A percentile compares a stretch with the other conserved stretches of the same genome.
Conservation (phyloP, 2,329 filamentous ascomycete species). For the Arachnopeziza araneosa region DNA sequence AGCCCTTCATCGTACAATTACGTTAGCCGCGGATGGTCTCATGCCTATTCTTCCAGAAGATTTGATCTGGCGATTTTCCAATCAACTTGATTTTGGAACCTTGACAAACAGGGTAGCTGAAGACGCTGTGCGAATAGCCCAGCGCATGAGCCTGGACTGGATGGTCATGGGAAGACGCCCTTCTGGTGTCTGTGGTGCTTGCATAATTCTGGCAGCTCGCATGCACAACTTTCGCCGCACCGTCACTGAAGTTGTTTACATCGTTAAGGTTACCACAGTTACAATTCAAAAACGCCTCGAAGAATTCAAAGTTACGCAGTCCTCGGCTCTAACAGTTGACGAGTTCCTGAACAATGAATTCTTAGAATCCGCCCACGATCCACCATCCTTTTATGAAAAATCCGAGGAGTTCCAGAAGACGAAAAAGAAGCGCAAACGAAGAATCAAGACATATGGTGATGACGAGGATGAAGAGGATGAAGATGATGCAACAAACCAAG, state of each 20-base stretch:
- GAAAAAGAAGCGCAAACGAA: constrained; percentile 36
- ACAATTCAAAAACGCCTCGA: constrained; percentile 88
- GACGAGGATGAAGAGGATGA: constrained; percentile 23
- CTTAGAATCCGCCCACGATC: constrained; percentile 70
- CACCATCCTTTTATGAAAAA: constrained; percentile 73
- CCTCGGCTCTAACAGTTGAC: constrained; percentile 77
- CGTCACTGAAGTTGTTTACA: constrained; percentile 91
- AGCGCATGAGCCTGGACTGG: constrained; percentile 95
- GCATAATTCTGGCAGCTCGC: constrained; percentile 86
- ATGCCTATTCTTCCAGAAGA: constrained; percentile 79
- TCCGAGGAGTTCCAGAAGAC: constrained; percentile 51
- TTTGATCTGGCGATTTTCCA: constrained; percentile 84
- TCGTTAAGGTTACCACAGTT: constrained; percentile 91
- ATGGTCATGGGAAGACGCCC: constrained; percentile 92
- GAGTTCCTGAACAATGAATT: constrained; percentile 73
- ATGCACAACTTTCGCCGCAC: constrained; percentile 98
- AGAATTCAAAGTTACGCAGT: constrained; percentile 85
- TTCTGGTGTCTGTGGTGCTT: constrained; percentile 89
- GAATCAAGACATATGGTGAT: neutral
- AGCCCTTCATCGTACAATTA: constrained; percentile 65
- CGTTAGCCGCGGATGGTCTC: constrained; percentile 59
- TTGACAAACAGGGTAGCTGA: constrained; percentile 78
- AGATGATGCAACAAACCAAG: constrained; percentile 19
- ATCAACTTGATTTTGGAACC: constrained; percentile 83
- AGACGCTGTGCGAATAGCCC: constrained; percentile 81